phyloP scores from a whole-genome alignment of 768 basidiomycete genomes.

The Naganishia kalamii region DNA sequence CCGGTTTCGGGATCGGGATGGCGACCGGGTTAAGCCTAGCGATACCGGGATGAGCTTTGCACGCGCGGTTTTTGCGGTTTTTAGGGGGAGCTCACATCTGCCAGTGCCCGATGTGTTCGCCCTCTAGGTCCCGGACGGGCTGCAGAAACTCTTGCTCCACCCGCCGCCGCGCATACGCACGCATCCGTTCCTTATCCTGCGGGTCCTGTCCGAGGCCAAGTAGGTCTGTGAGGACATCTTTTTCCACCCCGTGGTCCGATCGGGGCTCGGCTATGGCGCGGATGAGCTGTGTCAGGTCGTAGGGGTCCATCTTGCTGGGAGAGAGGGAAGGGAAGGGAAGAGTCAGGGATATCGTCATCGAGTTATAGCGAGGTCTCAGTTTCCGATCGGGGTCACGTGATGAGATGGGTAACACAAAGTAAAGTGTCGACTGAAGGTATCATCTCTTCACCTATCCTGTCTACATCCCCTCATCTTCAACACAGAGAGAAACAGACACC shows the following conservation, averaged over 20 bases:
- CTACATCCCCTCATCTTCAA: too few relatives aligned
- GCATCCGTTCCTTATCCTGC: not conserved
- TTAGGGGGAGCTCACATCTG: constrained; percentile 63
- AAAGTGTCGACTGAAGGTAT: too few relatives aligned
- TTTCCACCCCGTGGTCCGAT: constrained; percentile 4
- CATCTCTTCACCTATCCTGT: too few relatives aligned
- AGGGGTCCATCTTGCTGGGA: not conserved
- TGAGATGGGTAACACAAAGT: too few relatives aligned
- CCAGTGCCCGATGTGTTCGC: constrained; percentile 69
- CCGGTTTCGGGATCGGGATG: constrained; percentile 55
- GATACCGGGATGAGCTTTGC: not conserved
- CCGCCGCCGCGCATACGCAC: constrained; percentile 44
- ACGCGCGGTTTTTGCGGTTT: not conserved
- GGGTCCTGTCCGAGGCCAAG: constrained; percentile 7
- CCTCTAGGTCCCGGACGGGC: constrained; percentile 61
- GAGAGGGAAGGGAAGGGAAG: too few relatives aligned
- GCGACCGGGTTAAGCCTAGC: constrained; percentile 47
- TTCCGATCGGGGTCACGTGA: too few relatives aligned
- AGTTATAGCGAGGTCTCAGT: too few relatives aligned
- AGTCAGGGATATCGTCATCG: too few relatives aligned
- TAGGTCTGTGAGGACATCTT: constrained; percentile 1
- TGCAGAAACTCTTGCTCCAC: constrained; percentile 70
- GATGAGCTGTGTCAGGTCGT: constrained; percentile 3
- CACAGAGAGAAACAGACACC: too few relatives aligned
- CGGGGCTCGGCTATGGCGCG: constrained; percentile 4